These are phyloP conservation scores for Geotrichum cucujoidarum DNA, from an alignment of 1,139 yeast species.

Conservation along the genomic window DNA sequence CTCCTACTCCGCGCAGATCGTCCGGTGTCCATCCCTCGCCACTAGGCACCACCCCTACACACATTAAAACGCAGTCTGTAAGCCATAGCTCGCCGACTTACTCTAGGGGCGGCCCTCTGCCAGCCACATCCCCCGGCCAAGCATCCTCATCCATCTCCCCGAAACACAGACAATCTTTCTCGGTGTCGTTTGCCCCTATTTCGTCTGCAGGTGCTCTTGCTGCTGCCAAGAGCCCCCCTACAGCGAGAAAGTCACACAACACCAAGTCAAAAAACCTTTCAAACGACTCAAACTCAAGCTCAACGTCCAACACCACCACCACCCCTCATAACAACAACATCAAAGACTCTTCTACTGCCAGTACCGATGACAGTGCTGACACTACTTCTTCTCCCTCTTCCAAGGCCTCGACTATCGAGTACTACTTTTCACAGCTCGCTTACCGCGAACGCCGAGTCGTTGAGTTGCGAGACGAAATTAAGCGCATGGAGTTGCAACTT, in stretches of 20 bases:
- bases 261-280: conserved; percentile 4
- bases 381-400: conserved; percentile 5
- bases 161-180: conserved; percentile 4
- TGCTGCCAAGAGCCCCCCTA: not conserved
- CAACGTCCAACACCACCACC: not conserved
- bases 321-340: not conserved
- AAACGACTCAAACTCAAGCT: conserved; percentile 8
- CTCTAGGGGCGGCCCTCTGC: not conserved
- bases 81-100: conserved; percentile 2
- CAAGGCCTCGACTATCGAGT: conserved; percentile 14
- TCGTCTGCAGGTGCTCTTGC: not conserved
- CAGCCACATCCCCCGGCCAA: not conserved
- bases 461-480: conserved; percentile 35
- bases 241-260: not conserved
- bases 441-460: conserved; percentile 37
- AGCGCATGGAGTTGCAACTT: conserved; percentile 30
- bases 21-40: conserved; percentile 3
- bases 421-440: conserved; percentile 34
- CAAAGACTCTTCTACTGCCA: not conserved
- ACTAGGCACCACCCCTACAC: not conserved
- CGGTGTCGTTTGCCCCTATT: not conserved
- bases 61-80: conserved; percentile 5
- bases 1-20: not conserved
- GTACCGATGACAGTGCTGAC: not conserved
- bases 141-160: not conserved